Evolutionary conservation across 2,329 filamentous ascomycete species (phyloP), one percentile per base, ranked within the genome.

Genomic region (Scortechinia acanthostroma): DNA sequence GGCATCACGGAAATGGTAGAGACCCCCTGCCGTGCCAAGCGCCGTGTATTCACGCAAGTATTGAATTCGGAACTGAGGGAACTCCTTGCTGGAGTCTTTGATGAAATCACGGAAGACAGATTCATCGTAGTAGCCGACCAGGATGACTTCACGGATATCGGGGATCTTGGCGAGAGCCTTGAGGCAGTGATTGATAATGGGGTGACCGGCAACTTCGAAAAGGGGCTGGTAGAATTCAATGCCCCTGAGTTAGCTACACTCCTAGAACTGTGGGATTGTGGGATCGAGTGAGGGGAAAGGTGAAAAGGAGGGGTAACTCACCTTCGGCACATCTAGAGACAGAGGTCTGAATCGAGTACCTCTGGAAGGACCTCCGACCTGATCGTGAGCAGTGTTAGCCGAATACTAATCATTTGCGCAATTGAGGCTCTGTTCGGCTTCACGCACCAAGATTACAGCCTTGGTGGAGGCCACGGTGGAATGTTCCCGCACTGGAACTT

Each of bases 41-140:
- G 93, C 91, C 66, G 95, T 86, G 72, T 98, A 98, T 74, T 98
- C 93, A 61, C 93, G 88, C 45, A 98, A 80, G 71, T 98, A 98
- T 65, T 91, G 89, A 69, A 97, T 89, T 56, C 83, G 82, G 57
- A 97, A 81, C 60, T 88, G 80, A 45, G 91, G 89, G 70, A 95
- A 95, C 62, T 88, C 86, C 63, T 80, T 80, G 49, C 82, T 74
- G 49, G 90, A 81, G 62, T 95, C 87, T 69, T 95, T 95, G 74
- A 97, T 95, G 71, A 97, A 97, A 69, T 96, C 91, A 59, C 90
- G 87, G 78, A 97, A 96, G 58, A 97, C 88, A 40, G 81, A 78
- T 71, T 97, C 93, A 63, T 98, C 93, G 67, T 97, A 98, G 79
- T 98, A 98, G 60, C 93, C 93, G 60, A 98, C 94, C 59, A 98